Conservation (phyloP, 1,139 yeast genomes). For the Wickerhamomyces sp. region DNA sequence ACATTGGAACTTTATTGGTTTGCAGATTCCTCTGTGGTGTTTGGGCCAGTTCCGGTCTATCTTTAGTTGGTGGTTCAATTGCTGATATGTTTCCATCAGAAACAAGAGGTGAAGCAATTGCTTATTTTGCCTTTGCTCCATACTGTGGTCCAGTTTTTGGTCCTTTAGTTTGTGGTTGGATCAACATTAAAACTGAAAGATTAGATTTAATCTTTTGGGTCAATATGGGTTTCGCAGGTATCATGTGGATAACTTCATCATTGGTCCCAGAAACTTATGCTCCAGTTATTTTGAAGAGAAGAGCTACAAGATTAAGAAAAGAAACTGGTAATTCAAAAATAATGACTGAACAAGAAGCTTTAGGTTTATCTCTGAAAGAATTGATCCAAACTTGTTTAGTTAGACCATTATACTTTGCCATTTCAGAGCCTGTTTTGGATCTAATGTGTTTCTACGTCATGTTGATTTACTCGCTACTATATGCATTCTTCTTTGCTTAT, state of each 20-base stretch:
- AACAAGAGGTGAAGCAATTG: constrained; percentile 84
- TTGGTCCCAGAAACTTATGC: constrained; percentile 86
- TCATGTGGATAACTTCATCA: constrained; percentile 62
- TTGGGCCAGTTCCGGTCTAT: constrained; percentile 76
- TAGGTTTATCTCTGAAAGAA: constrained; percentile 60
- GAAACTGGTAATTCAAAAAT: constrained; percentile 78
- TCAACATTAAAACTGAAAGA: constrained; percentile 62
- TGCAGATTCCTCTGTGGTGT: constrained; percentile 87
- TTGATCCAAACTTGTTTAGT: constrained; percentile 61
- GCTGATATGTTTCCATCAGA: constrained; percentile 80
- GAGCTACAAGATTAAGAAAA: constrained; percentile 66
- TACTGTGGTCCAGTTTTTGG: constrained; percentile 91
- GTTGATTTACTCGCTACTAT: constrained; percentile 77
- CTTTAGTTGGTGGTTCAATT: constrained; percentile 85
- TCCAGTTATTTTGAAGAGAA: constrained; percentile 71
- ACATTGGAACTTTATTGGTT: constrained; percentile 73
- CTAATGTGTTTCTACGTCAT: constrained; percentile 82
- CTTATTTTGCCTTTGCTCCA: constrained; percentile 88
- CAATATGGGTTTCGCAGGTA: constrained; percentile 87
- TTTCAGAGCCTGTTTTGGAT: constrained; percentile 80
- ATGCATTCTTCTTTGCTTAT: constrained; percentile 89
- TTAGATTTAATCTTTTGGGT: constrained; percentile 80
- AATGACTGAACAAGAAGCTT: constrained; percentile 90
- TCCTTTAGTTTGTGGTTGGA: constrained; percentile 86
- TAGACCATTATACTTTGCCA: constrained; percentile 69